A percentile compares a stretch with the other conserved stretches of the same genome.
These are phyloP conservation scores for Pythium biforme DNA, from an alignment of 352 stramenopile species.

Conservation along the genomic window DNA sequence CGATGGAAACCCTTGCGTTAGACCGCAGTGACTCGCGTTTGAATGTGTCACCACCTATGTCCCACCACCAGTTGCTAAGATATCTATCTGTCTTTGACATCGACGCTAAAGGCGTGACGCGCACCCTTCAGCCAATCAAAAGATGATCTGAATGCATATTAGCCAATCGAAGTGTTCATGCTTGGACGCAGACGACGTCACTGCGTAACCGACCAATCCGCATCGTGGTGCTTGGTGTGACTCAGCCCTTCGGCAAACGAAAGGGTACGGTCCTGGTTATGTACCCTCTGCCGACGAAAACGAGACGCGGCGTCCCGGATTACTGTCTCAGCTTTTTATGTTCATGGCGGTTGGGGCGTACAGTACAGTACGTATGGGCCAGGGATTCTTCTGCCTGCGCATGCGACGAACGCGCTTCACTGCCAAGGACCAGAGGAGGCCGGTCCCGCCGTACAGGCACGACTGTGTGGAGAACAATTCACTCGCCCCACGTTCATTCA, in stretches of 20 bases:
- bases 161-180: conserved; percentile 9
- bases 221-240: conserved; percentile 17
- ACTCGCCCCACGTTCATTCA: conserved; percentile 2
- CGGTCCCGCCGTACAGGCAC: no score
- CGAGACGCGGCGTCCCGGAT: conserved; percentile 12
- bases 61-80: background rate
- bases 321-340: conserved; percentile 21
- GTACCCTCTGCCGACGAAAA: conserved; percentile 13
- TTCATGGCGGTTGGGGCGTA: conserved; percentile 9
- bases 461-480: background rate
- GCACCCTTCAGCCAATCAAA: conserved; percentile 12
- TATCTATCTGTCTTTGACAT: background rate
- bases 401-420: conserved; percentile 2
- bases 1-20: no score
- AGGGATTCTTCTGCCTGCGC: conserved; percentile 6
- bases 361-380: conserved; percentile 15
- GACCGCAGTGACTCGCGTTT: background rate
- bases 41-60: conserved; percentile 2
- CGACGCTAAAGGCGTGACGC: conserved; percentile 10
- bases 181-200: background rate
- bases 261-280: conserved; percentile 17
- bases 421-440: background rate
- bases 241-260: background rate
- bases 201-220: conserved; percentile 8
- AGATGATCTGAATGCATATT: background rate